Conservation (phyloP, 2,329 filamentous ascomycete species). For the Fusarium camptoceras region DNA sequence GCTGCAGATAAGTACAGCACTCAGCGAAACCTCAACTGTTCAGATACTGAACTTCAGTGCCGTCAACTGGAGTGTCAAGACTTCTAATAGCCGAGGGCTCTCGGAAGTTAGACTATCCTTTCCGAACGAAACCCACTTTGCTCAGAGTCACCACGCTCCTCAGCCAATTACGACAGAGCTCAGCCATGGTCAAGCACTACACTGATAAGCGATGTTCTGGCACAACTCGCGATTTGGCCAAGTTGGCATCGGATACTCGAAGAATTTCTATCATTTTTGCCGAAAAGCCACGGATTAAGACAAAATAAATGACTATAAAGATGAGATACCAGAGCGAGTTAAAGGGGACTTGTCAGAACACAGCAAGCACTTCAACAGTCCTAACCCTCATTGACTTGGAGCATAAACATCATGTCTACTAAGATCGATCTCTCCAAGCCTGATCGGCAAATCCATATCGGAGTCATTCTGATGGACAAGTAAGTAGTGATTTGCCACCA, state of each 20-base stretch:
- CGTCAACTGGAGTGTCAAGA: background rate
- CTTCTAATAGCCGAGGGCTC: constrained; percentile 4
- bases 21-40: background rate
- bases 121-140: background rate
- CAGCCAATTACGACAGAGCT: background rate
- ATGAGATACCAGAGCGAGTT: rapidly evolving
- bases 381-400: background rate
- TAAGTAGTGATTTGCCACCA: background rate
- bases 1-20: background rate
- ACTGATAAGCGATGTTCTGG: too few species aligned
- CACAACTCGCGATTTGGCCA: too few species aligned
- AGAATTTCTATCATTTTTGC: background rate
- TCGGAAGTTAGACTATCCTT: constrained; percentile 5
- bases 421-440: constrained; percentile 18
- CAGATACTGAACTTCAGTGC: background rate
- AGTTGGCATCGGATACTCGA: background rate
- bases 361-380: background rate
- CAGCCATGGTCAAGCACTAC: background rate
- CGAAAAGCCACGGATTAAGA: background rate
- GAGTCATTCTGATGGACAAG: constrained; percentile 34
- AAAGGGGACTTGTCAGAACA: background rate
- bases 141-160: background rate
- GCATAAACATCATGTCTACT: background rate
- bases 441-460: constrained; percentile 22
- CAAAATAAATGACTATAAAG: background rate